Conservation (phyloP, 805 yeast species). For the Candida tallmaniae region DNA sequence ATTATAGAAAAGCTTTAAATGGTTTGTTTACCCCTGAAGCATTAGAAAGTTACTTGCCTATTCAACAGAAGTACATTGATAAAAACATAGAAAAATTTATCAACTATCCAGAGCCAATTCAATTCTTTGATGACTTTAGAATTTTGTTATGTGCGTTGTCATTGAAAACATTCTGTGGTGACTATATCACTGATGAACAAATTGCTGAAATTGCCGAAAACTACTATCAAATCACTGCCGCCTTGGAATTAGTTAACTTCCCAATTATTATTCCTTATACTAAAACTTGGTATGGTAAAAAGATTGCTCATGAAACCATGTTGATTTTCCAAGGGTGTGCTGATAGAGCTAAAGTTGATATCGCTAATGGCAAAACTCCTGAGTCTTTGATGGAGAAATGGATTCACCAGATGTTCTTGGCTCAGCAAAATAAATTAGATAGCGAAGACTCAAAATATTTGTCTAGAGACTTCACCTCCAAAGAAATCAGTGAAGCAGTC, state of each 20-base stretch:
- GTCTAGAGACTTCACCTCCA: constrained; percentile 80
- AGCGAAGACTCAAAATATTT: constrained; percentile 52
- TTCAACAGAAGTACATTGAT: constrained; percentile 81
- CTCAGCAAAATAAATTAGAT: constrained; percentile 47
- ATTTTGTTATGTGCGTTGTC: constrained; percentile 95
- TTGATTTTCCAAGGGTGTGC: constrained; percentile 87
- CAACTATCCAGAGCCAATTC: constrained; percentile 56
- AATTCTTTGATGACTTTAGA: constrained; percentile 90
- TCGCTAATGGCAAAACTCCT: constrained; percentile 72
- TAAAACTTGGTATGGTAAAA: constrained; percentile 96
- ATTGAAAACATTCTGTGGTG: constrained; percentile 91
- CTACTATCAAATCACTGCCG: constrained; percentile 89
- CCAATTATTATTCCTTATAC: constrained; percentile 95
- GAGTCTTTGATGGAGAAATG: constrained; percentile 94
- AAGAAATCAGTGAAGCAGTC: constrained; percentile 92
- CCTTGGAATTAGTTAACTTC: constrained; percentile 94
- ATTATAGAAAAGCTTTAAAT: constrained; percentile 86
- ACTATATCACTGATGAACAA: constrained; percentile 88
- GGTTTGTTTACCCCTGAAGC: constrained; percentile 86
- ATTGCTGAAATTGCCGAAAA: constrained; percentile 86
- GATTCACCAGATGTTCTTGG: constrained; percentile 80
- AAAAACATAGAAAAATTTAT: constrained; percentile 68
- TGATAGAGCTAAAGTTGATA: constrained; percentile 74
- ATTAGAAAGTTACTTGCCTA: constrained; percentile 77
- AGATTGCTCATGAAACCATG: constrained; percentile 92